These are phyloP conservation scores for Ramularia endophylla DNA, from an alignment of 2,329 filamentous ascomycete species.

Conservation along the genomic window DNA sequence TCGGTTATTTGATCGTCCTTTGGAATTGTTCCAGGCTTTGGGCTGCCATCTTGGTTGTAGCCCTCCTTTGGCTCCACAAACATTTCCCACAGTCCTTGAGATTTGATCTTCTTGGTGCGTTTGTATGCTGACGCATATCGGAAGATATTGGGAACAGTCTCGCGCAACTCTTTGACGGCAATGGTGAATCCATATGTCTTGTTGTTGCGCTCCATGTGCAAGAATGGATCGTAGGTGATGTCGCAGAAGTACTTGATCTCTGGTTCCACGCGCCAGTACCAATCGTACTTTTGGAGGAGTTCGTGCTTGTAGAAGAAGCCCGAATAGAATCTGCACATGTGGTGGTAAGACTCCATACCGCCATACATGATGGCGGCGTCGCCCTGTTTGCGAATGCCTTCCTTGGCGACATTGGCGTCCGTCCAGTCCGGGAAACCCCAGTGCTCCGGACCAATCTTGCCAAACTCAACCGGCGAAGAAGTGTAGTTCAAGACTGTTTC, in stretches of 20 bases:
- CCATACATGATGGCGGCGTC: slow-evolving; percentile 99
- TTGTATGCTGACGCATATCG: slow-evolving; percentile 98
- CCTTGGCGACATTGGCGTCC: slow-evolving; percentile 85
- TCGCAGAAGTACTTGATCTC: slow-evolving; percentile 99
- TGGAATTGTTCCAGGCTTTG: slow-evolving; percentile 39
- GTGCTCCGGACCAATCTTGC: slow-evolving; percentile 81
- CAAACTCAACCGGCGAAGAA: slow-evolving; percentile 83
- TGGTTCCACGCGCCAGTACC: slow-evolving; percentile 99
- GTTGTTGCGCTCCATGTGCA: slow-evolving; percentile 87
- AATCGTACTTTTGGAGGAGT: slow-evolving; percentile 91
- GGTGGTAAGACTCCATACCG: slow-evolving; percentile 96
- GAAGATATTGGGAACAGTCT: slow-evolving; percentile 98
- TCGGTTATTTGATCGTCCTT: slow-evolving; percentile 56
- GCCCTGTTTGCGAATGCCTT: slow-evolving; percentile 94
- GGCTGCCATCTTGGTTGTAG: slow-evolving; percentile 44
- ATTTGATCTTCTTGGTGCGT: slow-evolving; percentile 81
- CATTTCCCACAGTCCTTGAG: slow-evolving; percentile 97
- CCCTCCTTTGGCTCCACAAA: slow-evolving; percentile 76
- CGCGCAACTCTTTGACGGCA: slow-evolving; percentile 93
- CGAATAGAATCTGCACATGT: slow-evolving; percentile 99
- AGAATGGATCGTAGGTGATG: slow-evolving; percentile 97
- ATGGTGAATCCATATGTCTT: slow-evolving; percentile 99
- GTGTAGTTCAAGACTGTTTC: slow-evolving; percentile 84
- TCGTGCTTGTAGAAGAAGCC: slow-evolving; percentile 99
- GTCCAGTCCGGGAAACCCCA: slow-evolving; percentile 99